Percentiles rank a stretch among this genome's conserved stretches.
These are phyloP conservation scores for Candida tammaniensis DNA, from an alignment of 805 yeast genomes.

Conservation along the genomic window DNA sequence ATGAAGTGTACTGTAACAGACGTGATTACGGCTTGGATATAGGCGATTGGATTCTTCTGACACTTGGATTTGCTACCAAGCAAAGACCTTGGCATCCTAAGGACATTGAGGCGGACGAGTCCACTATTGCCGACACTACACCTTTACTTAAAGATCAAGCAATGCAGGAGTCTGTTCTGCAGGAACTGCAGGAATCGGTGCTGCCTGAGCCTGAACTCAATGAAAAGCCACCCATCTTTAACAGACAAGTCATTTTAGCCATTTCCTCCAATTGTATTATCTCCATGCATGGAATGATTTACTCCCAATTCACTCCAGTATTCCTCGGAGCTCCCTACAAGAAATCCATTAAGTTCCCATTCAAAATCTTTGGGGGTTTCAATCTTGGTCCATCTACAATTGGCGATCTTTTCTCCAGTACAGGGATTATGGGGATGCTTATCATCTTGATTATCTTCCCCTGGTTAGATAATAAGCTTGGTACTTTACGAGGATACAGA, in stretches of 20 bases:
- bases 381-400: constrained; percentile 28
- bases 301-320: constrained; percentile 35
- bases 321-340: constrained; percentile 23
- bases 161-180: constrained; percentile 1
- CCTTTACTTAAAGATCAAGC: constrained; percentile 2
- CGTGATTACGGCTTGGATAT: constrained; percentile 31
- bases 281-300: constrained; percentile 29
- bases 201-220: not conserved
- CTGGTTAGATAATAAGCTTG: constrained; percentile 24
- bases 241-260: constrained; percentile 25
- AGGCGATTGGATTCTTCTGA: constrained; percentile 28
- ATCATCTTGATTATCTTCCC: constrained; percentile 45
- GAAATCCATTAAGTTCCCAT: constrained; percentile 26
- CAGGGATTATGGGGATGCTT: constrained; percentile 35
- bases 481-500: constrained; percentile 18
- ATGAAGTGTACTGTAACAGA: constrained; percentile 16
- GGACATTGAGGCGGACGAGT: not conserved
- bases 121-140: constrained; percentile 1
- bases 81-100: constrained; percentile 26
- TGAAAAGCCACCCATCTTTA: constrained; percentile 2
- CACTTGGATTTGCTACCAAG: constrained; percentile 24
- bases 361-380: constrained; percentile 32
- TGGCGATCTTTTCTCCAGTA: constrained; percentile 32
- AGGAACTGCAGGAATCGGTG: not conserved
- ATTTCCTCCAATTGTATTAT: constrained; percentile 31